Evolutionary conservation across 2,329 filamentous ascomycete species (phyloP).

Genomic region (Huntiella abstrusa): DNA sequence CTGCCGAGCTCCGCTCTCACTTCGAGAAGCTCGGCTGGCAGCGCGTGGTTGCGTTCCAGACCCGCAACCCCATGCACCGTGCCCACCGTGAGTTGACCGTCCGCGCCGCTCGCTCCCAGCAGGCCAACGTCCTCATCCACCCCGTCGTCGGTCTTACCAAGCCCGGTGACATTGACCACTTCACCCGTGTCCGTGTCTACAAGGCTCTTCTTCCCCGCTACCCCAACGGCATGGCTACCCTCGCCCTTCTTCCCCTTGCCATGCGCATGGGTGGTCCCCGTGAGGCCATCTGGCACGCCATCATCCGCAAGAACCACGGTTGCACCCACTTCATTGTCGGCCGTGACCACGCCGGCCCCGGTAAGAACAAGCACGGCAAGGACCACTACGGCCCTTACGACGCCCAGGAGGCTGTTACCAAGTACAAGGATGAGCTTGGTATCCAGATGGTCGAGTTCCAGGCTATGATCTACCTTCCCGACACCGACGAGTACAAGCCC

Average conservation of each 20-base stretch:
- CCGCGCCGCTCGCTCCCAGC: constrained; percentile 81
- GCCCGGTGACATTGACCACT: constrained; percentile 98
- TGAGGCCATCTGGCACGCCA: constrained; percentile 98
- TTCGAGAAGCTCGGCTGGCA: constrained; percentile 99
- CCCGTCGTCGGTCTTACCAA: constrained; percentile 97
- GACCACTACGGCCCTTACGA: constrained; percentile 99
- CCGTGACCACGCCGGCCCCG: constrained; percentile 91
- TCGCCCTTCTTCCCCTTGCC: constrained; percentile 83
- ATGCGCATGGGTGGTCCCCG: constrained; percentile 99
- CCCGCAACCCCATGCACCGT: constrained; percentile 96
- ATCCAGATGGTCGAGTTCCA: constrained; percentile 99
- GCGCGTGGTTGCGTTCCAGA: constrained; percentile 97
- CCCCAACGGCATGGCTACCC: constrained; percentile 96
- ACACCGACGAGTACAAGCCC: constrained; percentile 89
- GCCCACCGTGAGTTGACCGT: constrained; percentile 96
- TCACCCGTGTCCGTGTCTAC: constrained; percentile 97
- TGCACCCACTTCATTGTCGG: constrained; percentile 98
- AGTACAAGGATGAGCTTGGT: constrained; percentile 89
- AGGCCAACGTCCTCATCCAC: constrained; percentile 98
- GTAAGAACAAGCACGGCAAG: constrained; percentile 91
- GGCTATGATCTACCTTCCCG: constrained; percentile 97
- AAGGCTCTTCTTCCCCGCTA: constrained; percentile 91
- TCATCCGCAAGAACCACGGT: constrained; percentile 99
- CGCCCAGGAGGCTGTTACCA: constrained; percentile 86
- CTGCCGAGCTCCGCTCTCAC: constrained; percentile 82